Conservation (phyloP, 2,329 filamentous ascomycete species). For the Talaromyces pinophilus region DNA sequence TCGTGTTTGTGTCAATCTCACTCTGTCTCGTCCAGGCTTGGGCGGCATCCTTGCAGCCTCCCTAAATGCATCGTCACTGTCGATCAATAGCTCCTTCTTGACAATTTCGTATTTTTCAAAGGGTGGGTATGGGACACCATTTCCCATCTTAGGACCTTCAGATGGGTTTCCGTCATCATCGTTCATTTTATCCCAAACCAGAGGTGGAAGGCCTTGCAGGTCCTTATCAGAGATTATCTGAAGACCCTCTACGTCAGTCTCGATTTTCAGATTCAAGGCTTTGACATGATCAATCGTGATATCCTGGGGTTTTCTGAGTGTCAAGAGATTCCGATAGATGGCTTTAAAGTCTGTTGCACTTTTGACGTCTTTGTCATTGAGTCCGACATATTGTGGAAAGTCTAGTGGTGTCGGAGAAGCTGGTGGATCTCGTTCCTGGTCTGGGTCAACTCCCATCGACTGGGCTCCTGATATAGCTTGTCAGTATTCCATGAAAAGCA, state of each 20-base stretch:
- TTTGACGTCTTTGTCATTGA: slow-evolving; percentile 33
- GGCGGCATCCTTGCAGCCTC: slow-evolving; percentile 53
- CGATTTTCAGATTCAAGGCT: slow-evolving; percentile 45
- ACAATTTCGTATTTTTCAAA: slow-evolving; percentile 53
- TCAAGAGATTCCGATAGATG: slow-evolving; percentile 49
- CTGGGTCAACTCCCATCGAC: slow-evolving; percentile 36
- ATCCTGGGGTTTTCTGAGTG: slow-evolving; percentile 44
- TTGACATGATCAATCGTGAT: slow-evolving; percentile 42
- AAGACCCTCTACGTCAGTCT: slow-evolving; percentile 38
- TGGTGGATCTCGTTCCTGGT: slow-evolving; percentile 52
- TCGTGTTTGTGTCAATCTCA: slow-evolving; percentile 57
- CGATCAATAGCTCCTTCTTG: slow-evolving; percentile 54
- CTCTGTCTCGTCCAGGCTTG: slow-evolving; percentile 47
- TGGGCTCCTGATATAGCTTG: slow-evolving; percentile 31
- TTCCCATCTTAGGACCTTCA: slow-evolving; percentile 45
- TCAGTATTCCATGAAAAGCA: not conserved
- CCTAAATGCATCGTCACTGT: slow-evolving; percentile 61
- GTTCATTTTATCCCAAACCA: slow-evolving; percentile 37
- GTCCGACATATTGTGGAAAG: slow-evolving; percentile 52
- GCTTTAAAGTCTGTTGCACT: slow-evolving; percentile 40
- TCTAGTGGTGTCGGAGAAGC: slow-evolving; percentile 52
- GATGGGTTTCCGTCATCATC: slow-evolving; percentile 22
- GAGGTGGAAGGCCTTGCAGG: slow-evolving; percentile 40
- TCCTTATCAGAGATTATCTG: slow-evolving; percentile 39
- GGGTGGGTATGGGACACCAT: slow-evolving; percentile 51